Base-by-base conservation (phyloP, 495 filamentous ascomycete genomes). In the Glarea lozoyensis region DNA sequence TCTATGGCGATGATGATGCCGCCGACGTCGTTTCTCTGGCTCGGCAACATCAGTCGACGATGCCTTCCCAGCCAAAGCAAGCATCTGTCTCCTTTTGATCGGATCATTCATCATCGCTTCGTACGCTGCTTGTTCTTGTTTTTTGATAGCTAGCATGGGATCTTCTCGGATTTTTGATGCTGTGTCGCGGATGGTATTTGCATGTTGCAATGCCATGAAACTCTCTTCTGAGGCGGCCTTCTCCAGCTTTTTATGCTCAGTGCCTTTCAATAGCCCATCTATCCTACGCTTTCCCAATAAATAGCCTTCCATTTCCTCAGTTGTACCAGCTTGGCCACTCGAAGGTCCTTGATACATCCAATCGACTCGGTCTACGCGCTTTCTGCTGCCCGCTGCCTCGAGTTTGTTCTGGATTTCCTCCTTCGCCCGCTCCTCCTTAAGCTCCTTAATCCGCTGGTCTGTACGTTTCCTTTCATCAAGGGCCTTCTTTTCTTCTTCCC, bases 301-400 rank as follows among this genome's bases (percentile, higher is more conserved):
- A 57, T 94, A 97, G 6, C 84, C 87, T 53, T 98, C 92, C 74
- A 84, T 88, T 62, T 97, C 93, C 58, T 94, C 89, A 0, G 81
- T 82, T 43, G 86, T 87, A 36, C 88, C 86, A 16, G 71, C 75
- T 50, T 82, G 80, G 19, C 84, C 86, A 50, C 76, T 79, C 25
- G 83, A 81, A 7, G 92, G 88, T 1, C 88, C 92, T 51, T 78
- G 70, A 63, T 98, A 98, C 86, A 98, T 94, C 85, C 93, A 98
- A 54, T 98, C 90, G 15, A 98, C 92, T 10, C 87, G 76, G 48
- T 87, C 79, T 2, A 79, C 57, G 24, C 77, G 73, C 45, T 78
- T 82, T 45, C 74, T 72, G 13, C 88, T 88, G 23, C 93, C 93
- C 10, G 87, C 83, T 29, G 83, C 81, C 63, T 95, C 93, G 43